Conservation (phyloP, 2,329 filamentous ascomycete species). For the Pseudonectria buxi region DNA sequence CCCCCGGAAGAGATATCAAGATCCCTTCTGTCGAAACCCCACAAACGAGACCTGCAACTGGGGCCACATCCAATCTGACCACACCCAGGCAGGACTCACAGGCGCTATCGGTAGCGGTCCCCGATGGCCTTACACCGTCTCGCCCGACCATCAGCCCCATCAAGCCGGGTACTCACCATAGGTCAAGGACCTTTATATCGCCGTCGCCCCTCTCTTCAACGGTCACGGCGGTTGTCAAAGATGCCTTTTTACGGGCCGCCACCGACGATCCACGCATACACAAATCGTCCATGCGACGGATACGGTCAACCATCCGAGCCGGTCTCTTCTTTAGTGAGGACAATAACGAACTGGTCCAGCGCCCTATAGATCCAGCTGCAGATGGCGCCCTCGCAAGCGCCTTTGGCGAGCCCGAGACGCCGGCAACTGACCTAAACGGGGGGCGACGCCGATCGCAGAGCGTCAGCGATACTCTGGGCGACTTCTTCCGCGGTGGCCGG, state of each 20-base stretch:
- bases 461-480: conserved; percentile 35
- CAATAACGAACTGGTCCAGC: conserved; percentile 18
- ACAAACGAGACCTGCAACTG: conserved; percentile 17
- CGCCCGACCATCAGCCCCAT: conserved; percentile 21
- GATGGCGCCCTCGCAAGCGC: conserved; percentile 19
- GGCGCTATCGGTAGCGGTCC: conserved; percentile 12
- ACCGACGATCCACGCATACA: conserved; percentile 33
- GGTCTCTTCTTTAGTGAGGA: conserved; percentile 48
- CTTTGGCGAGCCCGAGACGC: conserved; percentile 13
- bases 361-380: conserved; percentile 16
- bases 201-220: conserved; percentile 55
- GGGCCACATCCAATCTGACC: conserved; percentile 19
- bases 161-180: conserved; percentile 24
- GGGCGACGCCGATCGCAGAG: conserved; percentile 30
- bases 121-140: conserved; percentile 23
- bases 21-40: conserved; percentile 32
- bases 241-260: conserved; percentile 41
- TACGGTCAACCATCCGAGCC: conserved; percentile 44
- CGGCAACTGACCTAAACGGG: conserved; percentile 9
- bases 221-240: conserved; percentile 50
- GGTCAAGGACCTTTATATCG: conserved; percentile 46
- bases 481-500: conserved; percentile 31
- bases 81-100: conserved; percentile 27
- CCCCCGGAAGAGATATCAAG: conserved; percentile 29
- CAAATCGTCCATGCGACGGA: conserved; percentile 39